These are phyloP conservation scores for Populus alba DNA, from an alignment of 345 rosid genomes.

Conservation along the genomic window DNA sequence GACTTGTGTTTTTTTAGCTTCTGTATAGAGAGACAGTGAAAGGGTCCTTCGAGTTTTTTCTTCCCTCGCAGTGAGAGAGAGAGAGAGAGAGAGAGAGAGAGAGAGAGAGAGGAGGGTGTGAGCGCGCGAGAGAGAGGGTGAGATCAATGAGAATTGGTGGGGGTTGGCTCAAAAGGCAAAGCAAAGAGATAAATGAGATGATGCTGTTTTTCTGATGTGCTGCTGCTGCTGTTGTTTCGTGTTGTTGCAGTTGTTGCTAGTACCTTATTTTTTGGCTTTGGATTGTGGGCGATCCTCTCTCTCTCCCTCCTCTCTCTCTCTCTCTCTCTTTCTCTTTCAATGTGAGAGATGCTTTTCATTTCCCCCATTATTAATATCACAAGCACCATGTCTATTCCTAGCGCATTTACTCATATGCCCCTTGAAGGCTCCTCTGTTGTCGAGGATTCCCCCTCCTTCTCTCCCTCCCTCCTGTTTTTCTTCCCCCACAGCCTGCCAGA, in stretches of 20 bases:
- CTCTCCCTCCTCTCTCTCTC: not conserved
- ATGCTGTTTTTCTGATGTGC: slow-evolving; percentile 26
- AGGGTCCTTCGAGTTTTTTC: not conserved
- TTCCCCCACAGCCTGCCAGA: slow-evolving; percentile 5
- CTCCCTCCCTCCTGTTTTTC: not conserved
- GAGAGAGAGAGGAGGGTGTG: slow-evolving; percentile 17
- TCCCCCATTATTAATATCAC: not conserved
- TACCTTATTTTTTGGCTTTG: slow-evolving; percentile 31
- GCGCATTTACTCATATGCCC: slow-evolving; percentile 17
- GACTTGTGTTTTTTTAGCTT: not conserved
- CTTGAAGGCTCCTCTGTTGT: slow-evolving; percentile 4
- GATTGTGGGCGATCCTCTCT: slow-evolving; percentile 15
- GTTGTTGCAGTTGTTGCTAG: slow-evolving; percentile 20
- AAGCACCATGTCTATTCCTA: not conserved
- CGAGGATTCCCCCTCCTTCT: not conserved
- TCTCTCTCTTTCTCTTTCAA: not conserved
- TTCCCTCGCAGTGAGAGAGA: not conserved
- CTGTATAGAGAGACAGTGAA: slow-evolving; percentile 15
- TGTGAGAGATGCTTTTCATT: slow-evolving; percentile 8
- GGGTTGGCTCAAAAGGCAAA: slow-evolving; percentile 20
- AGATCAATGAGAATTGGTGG: not conserved
- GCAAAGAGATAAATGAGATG: slow-evolving; percentile 28
- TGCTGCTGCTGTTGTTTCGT: slow-evolving; percentile 17
- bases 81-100: slow-evolving; percentile 11
- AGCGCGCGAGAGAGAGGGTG: slow-evolving; percentile 15